These are phyloP conservation scores for Diaporthe citriasiana DNA, from an alignment of 2,329 filamentous ascomycete species.

Conservation along the genomic window DNA sequence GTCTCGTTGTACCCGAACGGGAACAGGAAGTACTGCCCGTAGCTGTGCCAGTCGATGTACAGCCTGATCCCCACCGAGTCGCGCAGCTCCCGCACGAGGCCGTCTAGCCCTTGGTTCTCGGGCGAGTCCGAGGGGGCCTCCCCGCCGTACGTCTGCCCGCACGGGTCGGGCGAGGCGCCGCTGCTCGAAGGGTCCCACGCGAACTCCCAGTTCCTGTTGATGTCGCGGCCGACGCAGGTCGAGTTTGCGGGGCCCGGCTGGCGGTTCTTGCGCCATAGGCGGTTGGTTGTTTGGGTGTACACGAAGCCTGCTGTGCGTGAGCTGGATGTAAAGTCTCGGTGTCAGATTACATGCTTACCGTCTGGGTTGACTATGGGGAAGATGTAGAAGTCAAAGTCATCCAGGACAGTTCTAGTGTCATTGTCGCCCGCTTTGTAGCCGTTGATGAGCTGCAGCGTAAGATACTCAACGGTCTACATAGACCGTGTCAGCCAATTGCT, in stretches of 20 bases:
- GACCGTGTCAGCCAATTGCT: slow-evolving; percentile 54
- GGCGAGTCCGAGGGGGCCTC: slow-evolving; percentile 58
- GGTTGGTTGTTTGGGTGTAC: slow-evolving; percentile 67
- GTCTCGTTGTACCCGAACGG: slow-evolving; percentile 73
- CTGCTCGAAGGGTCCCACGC: slow-evolving; percentile 51
- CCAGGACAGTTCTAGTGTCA: slow-evolving; percentile 54
- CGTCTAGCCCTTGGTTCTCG: slow-evolving; percentile 62
- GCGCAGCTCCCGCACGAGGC: slow-evolving; percentile 53
- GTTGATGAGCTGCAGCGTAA: slow-evolving; percentile 13
- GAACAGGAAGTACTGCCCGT: slow-evolving; percentile 63
- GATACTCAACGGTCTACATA: slow-evolving; percentile 4
- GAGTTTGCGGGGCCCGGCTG: slow-evolving; percentile 52
- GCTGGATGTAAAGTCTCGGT: neutral
- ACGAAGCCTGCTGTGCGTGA: slow-evolving; percentile 62
- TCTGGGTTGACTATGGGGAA: slow-evolving; percentile 75
- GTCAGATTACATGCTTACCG: slow-evolving; percentile 52
- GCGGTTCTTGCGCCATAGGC: slow-evolving; percentile 74
- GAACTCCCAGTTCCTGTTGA: slow-evolving; percentile 67
- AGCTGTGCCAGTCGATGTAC: slow-evolving; percentile 60
- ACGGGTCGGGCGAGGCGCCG: slow-evolving; percentile 66
- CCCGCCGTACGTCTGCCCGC: slow-evolving; percentile 65
- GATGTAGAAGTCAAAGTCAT: slow-evolving; percentile 77
- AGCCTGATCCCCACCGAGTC: slow-evolving; percentile 52
- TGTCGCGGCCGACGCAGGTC: slow-evolving; percentile 62
- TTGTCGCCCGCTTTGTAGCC: slow-evolving; percentile 19